These are phyloP conservation scores for Euphorbia tirucalli DNA, from an alignment of 345 rosid species.

Conservation along the genomic window DNA sequence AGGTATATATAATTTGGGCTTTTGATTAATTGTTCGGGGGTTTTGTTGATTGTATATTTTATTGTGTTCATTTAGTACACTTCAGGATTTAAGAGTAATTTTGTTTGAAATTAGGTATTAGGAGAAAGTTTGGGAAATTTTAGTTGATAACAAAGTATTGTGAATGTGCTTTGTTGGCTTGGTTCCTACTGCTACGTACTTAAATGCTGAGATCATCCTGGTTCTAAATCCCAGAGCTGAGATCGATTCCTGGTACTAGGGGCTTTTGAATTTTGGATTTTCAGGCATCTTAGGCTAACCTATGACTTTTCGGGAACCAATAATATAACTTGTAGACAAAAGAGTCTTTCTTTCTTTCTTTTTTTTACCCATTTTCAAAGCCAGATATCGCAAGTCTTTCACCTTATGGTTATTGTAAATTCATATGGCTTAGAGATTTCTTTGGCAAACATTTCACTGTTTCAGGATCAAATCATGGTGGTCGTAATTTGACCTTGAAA, in stretches of 20 bases:
- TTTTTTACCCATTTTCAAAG: too few relatives aligned
- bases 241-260: slow-evolving; percentile 77
- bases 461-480: slow-evolving; percentile 86
- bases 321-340: neutral
- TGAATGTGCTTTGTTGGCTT: too few relatives aligned
- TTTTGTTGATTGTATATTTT: too few relatives aligned
- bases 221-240: slow-evolving; percentile 77
- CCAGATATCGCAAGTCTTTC: neutral
- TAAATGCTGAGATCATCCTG: slow-evolving; percentile 81
- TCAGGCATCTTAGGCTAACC: slow-evolving; percentile 1
- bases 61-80: too few relatives aligned
- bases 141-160: too few relatives aligned
- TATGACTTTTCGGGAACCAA: slow-evolving; percentile 12
- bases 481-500: slow-evolving; percentile 81
- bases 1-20: too few relatives aligned
- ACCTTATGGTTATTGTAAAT: slow-evolving; percentile 2
- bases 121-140: too few relatives aligned
- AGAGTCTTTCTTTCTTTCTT: slow-evolving; percentile 7
- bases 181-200: too few relatives aligned
- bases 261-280: slow-evolving; percentile 11
- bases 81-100: too few relatives aligned
- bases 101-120: too few relatives aligned
- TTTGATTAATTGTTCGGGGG: too few relatives aligned
- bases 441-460: slow-evolving; percentile 6
- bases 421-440: slow-evolving; percentile 1